These are phyloP conservation scores for Gaeumannomyces tritici DNA, from an alignment of 2,329 filamentous ascomycete genomes.

Conservation along the genomic window DNA sequence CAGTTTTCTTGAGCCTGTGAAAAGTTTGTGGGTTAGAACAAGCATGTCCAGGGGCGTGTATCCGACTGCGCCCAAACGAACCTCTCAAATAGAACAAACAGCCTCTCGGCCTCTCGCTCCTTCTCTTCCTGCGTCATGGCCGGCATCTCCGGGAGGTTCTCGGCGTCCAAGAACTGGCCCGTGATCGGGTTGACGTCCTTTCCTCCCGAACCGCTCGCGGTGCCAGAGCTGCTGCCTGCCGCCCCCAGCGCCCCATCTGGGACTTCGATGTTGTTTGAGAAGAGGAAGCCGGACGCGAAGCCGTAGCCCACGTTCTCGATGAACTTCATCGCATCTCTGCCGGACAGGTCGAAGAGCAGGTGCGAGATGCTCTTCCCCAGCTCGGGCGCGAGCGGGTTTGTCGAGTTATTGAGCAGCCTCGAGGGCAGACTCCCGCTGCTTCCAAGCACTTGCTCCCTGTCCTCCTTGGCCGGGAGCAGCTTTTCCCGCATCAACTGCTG, in stretches of 20 bases:
- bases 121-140: slow-evolving; percentile 90
- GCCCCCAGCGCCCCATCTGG: slow-evolving; percentile 42
- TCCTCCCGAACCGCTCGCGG: slow-evolving; percentile 1
- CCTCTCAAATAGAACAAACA: slow-evolving; percentile 89
- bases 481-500: slow-evolving; percentile 52
- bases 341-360: slow-evolving; percentile 80
- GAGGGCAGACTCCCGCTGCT: slow-evolving; percentile 65
- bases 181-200: slow-evolving; percentile 71
- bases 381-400: slow-evolving; percentile 60
- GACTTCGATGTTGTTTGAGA: slow-evolving; percentile 72
- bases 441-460: slow-evolving; percentile 70
- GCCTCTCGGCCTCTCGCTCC: slow-evolving; percentile 76
- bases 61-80: slow-evolving; percentile 22
- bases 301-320: slow-evolving; percentile 92
- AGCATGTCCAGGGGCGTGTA: not conserved
- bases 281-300: slow-evolving; percentile 82
- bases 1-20: slow-evolving; percentile 56
- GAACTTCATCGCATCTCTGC: slow-evolving; percentile 68
- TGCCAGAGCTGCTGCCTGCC: slow-evolving; percentile 10
- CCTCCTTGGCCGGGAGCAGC: slow-evolving; percentile 68
- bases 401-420: slow-evolving; percentile 67
- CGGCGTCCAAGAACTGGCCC: slow-evolving; percentile 66
- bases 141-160: slow-evolving; percentile 47
- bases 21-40: slow-evolving; percentile 8
- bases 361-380: slow-evolving; percentile 66